phyloP scores from a whole-genome alignment of 106 monocot species.

The Acanthochlamys bracteata region DNA sequence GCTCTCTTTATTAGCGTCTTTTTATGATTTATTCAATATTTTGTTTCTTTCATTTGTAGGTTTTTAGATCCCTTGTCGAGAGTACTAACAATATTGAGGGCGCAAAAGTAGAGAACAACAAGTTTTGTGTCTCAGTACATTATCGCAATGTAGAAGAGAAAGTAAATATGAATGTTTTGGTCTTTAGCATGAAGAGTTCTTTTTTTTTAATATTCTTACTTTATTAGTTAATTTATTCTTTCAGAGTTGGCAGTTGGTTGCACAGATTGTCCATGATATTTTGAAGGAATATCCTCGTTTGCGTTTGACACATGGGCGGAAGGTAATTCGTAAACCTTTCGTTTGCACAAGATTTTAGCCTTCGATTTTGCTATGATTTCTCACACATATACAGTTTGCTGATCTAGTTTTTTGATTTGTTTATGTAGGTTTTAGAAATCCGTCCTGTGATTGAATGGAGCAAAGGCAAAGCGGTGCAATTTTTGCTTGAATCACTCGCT shows the following conservation, averaged over 20 bases:
- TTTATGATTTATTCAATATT: background rate
- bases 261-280: slow-evolving; percentile 44
- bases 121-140: slow-evolving; percentile 85
- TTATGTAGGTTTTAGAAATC: slow-evolving; percentile 76
- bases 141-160: slow-evolving; percentile 69
- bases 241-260: slow-evolving; percentile 52
- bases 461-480: slow-evolving; percentile 88
- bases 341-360: background rate
- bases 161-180: slow-evolving; percentile 13
- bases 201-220: background rate
- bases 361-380: background rate
- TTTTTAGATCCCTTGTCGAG: slow-evolving; percentile 66
- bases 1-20: background rate
- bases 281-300: slow-evolving; percentile 60
- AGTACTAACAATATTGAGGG: slow-evolving; percentile 53
- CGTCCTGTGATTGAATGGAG: slow-evolving; percentile 84
- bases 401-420: background rate
- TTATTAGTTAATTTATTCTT: slow-evolving; percentile 1
- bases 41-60: slow-evolving; percentile 17
- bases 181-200: background rate
- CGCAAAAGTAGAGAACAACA: slow-evolving; percentile 71
- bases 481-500: slow-evolving; percentile 76
- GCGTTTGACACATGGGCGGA: slow-evolving; percentile 72
- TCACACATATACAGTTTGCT: background rate
- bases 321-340: slow-evolving; percentile 27